Evolutionary conservation across 2,329 filamentous ascomycete genomes (phyloP), one percentile per base, ranked within the genome.

Genomic region (Aspergillus sp.): DNA sequence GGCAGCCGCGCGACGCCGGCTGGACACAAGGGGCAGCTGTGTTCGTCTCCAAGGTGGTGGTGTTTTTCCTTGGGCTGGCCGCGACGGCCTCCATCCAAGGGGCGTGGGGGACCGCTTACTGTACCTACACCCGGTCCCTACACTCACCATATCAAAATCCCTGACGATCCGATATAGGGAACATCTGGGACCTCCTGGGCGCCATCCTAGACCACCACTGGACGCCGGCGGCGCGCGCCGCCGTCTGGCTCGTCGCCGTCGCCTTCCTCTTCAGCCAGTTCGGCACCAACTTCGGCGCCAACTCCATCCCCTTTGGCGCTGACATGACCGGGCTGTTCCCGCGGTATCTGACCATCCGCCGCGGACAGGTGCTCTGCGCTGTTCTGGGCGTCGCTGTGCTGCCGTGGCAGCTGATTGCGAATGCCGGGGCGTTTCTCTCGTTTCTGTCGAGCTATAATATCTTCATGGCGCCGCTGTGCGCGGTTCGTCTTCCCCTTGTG

Each of bases 391-490:
- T 58, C 14, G 50, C 51, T 1, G 56, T 68, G 20, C 56, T 62
- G 5, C 66, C 66, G 0, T 69, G 66, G 66, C 52, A 66, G 48
- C 50, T 68, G 14, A 47, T 64, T 10, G 58, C 58, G 17, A 57
- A 50, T 5, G 66, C 65, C 2, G 40, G 47, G 11, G 47, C 45
- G 6, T 66, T 68, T 43, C 40, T 66, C 14, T 58, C 57, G n/a
- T 66, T 67, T 52, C 43, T 68, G 3, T 54, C 54, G 13, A 57
- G 62, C 21, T 66, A 64, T 44, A 58, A 55, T 25, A 64, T 67
- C 42, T 67, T 68, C 50, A 55, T 67, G 55, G 65, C 56, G 5
- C 63, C 65, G 25, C 20, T 53, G 7, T 53, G 51, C 32, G 51
- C 5, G 4, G 38, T 5, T 6, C 3, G 38, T 41, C 17, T 19